A percentile compares a stretch with the other conserved stretches of the same genome.
phyloP scores from a whole-genome alignment of 83 land plant species.

The Diphasiastrum complanatum region DNA sequence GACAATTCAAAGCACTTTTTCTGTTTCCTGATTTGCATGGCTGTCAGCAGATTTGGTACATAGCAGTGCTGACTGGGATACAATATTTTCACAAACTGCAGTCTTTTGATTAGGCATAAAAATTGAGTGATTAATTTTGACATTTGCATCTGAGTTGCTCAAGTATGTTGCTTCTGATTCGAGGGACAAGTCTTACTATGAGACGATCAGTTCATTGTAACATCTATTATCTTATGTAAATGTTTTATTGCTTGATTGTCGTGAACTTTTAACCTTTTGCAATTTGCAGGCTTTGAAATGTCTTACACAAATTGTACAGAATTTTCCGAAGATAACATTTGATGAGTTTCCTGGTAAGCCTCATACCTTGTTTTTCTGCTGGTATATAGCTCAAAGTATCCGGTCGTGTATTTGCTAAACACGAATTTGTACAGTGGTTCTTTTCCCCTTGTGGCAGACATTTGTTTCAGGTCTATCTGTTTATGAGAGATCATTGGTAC shows the following conservation, averaged over 20 bases:
- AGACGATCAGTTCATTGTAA: too few species aligned
- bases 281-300: constrained; percentile 63
- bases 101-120: too few species aligned
- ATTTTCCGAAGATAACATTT: constrained; percentile 52
- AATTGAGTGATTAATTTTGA: too few species aligned
- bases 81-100: neutral
- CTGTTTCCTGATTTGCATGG: neutral
- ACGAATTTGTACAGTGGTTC: constrained; percentile 43
- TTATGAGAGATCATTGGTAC: constrained; percentile 58
- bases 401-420: neutral
- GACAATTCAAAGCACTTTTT: neutral
- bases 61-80: neutral
- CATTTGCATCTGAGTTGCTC: too few species aligned
- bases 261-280: neutral
- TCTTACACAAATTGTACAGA: constrained; percentile 64
- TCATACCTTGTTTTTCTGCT: neutral
- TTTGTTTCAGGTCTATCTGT: constrained; percentile 64
- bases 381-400: neutral
- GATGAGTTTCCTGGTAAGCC: constrained; percentile 51
- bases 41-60: neutral
- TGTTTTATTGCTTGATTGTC: too few species aligned
- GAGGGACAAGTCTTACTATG: too few species aligned
- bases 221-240: too few species aligned
- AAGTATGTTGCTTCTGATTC: too few species aligned
- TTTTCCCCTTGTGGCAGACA: constrained; percentile 84